Evolutionary conservation across 2,329 filamentous ascomycete genomes (phyloP).

Genomic region (Arthrobotrys iridis): DNA sequence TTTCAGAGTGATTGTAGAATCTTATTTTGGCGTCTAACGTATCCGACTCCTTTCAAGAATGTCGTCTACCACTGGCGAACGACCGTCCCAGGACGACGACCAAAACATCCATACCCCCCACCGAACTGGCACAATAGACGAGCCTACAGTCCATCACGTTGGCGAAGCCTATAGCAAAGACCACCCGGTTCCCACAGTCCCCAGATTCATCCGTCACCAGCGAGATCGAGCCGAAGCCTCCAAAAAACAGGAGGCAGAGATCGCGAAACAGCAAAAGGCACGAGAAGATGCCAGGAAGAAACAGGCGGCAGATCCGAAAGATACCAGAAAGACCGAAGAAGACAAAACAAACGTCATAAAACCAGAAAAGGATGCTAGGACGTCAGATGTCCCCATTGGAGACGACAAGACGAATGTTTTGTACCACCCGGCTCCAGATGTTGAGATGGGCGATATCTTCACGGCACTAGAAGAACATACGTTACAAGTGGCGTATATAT

Average conservation of each 20-base stretch:
- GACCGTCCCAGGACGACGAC: not conserved
- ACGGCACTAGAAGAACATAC: slow-evolving; percentile 37
- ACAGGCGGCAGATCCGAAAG: not conserved
- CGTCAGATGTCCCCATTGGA: slow-evolving; percentile 92
- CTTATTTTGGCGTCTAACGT: not conserved
- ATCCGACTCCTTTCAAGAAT: not conserved
- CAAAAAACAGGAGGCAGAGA: slow-evolving; percentile 41
- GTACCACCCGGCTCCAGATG: slow-evolving; percentile 48
- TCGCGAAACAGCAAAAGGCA: slow-evolving; percentile 14
- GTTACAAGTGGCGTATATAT: slow-evolving; percentile 58
- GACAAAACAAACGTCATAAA: slow-evolving; percentile 6
- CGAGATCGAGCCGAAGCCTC: slow-evolving; percentile 38
- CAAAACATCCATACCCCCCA: slow-evolving; percentile 13
- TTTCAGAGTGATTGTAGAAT: no score
- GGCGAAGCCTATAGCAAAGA: slow-evolving; percentile 47
- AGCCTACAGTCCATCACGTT: slow-evolving; percentile 38
- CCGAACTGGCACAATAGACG: slow-evolving; percentile 33
- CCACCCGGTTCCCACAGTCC: slow-evolving; percentile 40
- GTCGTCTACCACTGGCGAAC: slow-evolving; percentile 19
- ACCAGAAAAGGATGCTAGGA: slow-evolving; percentile 61
- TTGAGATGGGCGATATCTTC: slow-evolving; percentile 50
- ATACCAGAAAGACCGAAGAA: not conserved
- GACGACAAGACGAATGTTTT: slow-evolving; percentile 88
- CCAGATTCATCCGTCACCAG: slow-evolving; percentile 46
- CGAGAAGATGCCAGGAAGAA: slow-evolving; percentile 13